A percentile compares a stretch with the other conserved stretches of the same genome.
These are phyloP conservation scores for Pseudozyma pruni DNA, from an alignment of 1,284 basidiomycete genomes.

Conservation along the genomic window DNA sequence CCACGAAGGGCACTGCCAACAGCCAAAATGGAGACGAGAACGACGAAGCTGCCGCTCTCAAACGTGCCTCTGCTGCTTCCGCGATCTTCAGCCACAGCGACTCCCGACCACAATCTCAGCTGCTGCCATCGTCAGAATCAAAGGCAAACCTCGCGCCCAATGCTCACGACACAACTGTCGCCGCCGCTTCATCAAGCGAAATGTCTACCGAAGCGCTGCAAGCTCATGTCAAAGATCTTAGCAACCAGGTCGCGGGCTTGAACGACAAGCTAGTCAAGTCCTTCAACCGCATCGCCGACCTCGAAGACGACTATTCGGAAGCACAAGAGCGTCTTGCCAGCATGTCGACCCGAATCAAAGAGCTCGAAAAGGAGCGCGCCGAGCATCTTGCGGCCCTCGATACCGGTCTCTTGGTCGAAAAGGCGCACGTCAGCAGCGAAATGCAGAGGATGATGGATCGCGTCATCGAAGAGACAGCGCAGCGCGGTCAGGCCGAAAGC, in stretches of 20 bases:
- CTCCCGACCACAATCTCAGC: slow-evolving; percentile 8
- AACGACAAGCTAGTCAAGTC: slow-evolving; percentile 91
- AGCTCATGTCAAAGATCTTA: slow-evolving; percentile 83
- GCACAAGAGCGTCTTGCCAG: slow-evolving; percentile 77
- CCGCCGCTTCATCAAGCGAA: slow-evolving; percentile 73
- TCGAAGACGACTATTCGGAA: slow-evolving; percentile 88
- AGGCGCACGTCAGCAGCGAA: slow-evolving; percentile 87
- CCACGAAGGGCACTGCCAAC: slow-evolving; percentile 1
- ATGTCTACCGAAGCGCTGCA: slow-evolving; percentile 73
- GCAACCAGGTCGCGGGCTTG: slow-evolving; percentile 87
- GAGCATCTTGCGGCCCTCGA: slow-evolving; percentile 69
- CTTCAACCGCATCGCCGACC: slow-evolving; percentile 88
- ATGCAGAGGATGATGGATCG: slow-evolving; percentile 93
- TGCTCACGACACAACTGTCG: background rate
- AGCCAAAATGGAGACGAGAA: background rate
- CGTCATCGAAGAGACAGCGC: slow-evolving; percentile 90
- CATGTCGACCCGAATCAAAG: slow-evolving; percentile 64
- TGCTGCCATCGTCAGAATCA: slow-evolving; percentile 5
- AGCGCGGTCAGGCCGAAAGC: slow-evolving; percentile 85
- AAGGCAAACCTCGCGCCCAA: slow-evolving; percentile 14
- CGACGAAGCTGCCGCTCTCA: slow-evolving; percentile 17
- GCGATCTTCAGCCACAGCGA: slow-evolving; percentile 43
- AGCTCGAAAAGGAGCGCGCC: slow-evolving; percentile 72
- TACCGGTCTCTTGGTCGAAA: slow-evolving; percentile 89
- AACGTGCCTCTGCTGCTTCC: slow-evolving; percentile 37